Evolutionary conservation across 2,329 filamentous ascomycete genomes (phyloP), one percentile per base, ranked within the genome.

Genomic region (Exophiala dermatitidis): DNA sequence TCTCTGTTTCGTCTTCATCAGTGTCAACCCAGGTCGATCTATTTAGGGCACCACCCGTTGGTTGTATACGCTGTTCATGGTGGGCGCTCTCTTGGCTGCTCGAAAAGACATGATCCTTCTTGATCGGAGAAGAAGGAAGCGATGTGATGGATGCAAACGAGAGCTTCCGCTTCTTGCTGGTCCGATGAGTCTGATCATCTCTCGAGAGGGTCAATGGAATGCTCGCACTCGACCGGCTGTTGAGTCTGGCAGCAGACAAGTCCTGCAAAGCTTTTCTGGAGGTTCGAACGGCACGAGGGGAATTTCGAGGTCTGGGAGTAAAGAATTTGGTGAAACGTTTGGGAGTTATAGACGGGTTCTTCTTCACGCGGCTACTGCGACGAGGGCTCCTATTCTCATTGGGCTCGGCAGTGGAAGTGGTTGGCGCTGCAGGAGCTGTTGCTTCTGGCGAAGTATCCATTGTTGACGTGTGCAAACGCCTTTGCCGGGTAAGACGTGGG

Each of bases 261-360:
- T 71, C 68, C 61, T 67, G 66, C 51, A 77, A 63, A 9, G 69
- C 71, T 61, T 74, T 72, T 26, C 74, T 69, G 57, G 66, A 73
- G 9, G 72, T 68, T 55, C 67, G 69, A 19, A 70, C 67, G 10
- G 62, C 62, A 34, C 63, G 65, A n/a, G 60, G 63, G 61, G 64
- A 65, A 54, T 65, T 68, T 49, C 61, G 64, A 38, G 61, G 72
- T 62, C 48, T 71, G 34, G 74, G 74, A n/a, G 74, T 76, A 57
- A 77, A 77, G 59, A 77, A 77, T 34, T 71, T 68, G 49, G 68
- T 70, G 54, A 77, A 77, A n/a, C 74, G 73, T 46, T 74, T 69
- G n/a, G 74, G 74, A 8, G 74, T 77, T 33, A 77, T 69, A 30
- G 74, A 71, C 42, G 74, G 74, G 46, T 70, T 71, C 57, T 72